Evolutionary conservation across 2,329 filamentous ascomycete genomes (phyloP).

Genomic region (Verticillium longisporum): DNA sequence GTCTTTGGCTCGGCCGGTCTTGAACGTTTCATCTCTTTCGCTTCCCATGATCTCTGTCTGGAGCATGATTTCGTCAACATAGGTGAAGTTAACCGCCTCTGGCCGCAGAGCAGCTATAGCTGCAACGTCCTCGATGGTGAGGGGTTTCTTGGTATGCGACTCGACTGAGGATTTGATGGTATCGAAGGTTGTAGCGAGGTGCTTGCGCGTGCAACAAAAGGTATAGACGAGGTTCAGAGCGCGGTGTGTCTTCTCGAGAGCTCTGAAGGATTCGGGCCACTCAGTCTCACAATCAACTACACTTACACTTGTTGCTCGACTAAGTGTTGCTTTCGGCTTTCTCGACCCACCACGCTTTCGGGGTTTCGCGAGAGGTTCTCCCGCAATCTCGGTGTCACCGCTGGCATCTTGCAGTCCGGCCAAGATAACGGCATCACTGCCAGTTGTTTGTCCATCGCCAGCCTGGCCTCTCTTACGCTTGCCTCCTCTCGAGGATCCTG

Average conservation of each 20-base stretch:
- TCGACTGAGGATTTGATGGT: constrained; percentile 83
- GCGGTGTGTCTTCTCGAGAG: constrained; percentile 68
- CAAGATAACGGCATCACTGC: not conserved
- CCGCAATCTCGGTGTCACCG: not conserved
- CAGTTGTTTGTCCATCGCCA: not conserved
- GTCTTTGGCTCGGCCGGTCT: constrained; percentile 45
- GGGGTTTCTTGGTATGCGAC: constrained; percentile 63
- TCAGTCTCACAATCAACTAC: constrained; percentile 28
- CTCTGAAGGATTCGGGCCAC: constrained; percentile 72
- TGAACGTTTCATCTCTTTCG: constrained; percentile 58
- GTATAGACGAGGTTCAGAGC: constrained; percentile 91
- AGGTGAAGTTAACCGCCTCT: constrained; percentile 72
- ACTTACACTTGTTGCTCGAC: constrained; percentile 6
- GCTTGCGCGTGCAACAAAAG: constrained; percentile 88
- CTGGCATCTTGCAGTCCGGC: not conserved
- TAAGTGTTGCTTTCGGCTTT: constrained; percentile 9
- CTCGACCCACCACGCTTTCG: constrained; percentile 5
- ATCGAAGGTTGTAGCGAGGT: constrained; percentile 85
- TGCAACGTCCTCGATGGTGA: constrained; percentile 74
- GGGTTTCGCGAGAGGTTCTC: not conserved
- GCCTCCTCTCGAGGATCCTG: not conserved
- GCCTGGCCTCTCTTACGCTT: not conserved
- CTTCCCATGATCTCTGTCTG: constrained; percentile 71
- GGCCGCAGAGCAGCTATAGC: constrained; percentile 74
- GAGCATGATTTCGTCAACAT: constrained; percentile 77